Base-by-base conservation (phyloP, 75 land plant genomes). In the Picea sitchensis region DNA sequence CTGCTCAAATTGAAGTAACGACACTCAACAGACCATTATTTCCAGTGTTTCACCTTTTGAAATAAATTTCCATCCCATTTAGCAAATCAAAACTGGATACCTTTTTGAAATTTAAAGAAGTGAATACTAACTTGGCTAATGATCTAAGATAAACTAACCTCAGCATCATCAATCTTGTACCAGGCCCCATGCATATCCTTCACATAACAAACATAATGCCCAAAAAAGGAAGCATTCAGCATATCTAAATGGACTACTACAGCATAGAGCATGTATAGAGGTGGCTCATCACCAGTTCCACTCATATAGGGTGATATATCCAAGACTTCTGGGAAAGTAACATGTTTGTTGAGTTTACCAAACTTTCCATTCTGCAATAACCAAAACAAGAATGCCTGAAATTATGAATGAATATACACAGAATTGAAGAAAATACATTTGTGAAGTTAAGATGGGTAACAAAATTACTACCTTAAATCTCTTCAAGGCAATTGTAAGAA, bases 241-340 rank as follows among this genome's bases (percentile, higher is more conserved):
- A 91, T 94, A 81, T 94, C 99, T 54, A 96, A 69, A 89, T 96
- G 99, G 9, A 96, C 99, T 79, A 96, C 93, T 67, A 96, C 99
- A 41, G 92, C 99, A 88, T 92, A 96, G 2, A 96, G 91, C 76
- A 73, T 84, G 82, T 96, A 96, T 6, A 83, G 20, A 67, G 90
- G 91, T 58, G 83, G 84, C 11, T 78, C 82, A 78, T 85, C 85
- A 9, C 83, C 88, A 75, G 78, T 81, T 5, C 87, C 87, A 76
- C 91, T 94, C 93, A 92, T 96, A 81, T 89, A 96, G 58, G 95
- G 87, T 61, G 80, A 77, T 58, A 96, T 89, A 59, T 96, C 87
- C 58, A 96, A 79, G 15, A 58, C 83, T 78, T 92, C 92, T 58
- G 98, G 98, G 75, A 89, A 96, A 26, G 91, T 83, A 0, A 96